Conservation (phyloP, 2,329 filamentous ascomycete genomes). For the Fusarium pseudograminearum region DNA sequence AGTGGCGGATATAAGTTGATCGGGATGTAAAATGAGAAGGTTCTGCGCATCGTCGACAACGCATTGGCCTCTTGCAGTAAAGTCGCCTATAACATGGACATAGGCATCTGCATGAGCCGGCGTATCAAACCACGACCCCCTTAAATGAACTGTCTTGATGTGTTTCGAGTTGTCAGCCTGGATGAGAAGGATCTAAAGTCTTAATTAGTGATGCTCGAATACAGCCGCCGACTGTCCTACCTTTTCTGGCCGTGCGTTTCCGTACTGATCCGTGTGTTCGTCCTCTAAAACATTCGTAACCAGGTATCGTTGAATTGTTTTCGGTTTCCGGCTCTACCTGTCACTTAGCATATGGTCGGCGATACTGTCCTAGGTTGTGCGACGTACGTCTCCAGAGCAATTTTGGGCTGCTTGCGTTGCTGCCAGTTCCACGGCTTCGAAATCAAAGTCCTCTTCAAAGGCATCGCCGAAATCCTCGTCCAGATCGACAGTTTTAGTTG, state of each 20-base stretch:
- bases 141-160: constrained; percentile 77
- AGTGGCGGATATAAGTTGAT: constrained; percentile 94
- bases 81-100: constrained; percentile 87
- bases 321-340: constrained; percentile 74
- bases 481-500: constrained; percentile 13
- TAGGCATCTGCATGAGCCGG: constrained; percentile 79
- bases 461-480: constrained; percentile 55
- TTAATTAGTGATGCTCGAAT: constrained; percentile 31
- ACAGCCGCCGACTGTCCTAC: constrained; percentile 59
- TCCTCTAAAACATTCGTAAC: constrained; percentile 79
- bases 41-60: constrained; percentile 84
- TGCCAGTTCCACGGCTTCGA: constrained; percentile 79
- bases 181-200: constrained; percentile 78
- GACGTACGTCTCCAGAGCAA: constrained; percentile 55
- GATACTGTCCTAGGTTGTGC: constrained; percentile 41
- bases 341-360: constrained; percentile 69
- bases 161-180: constrained; percentile 79
- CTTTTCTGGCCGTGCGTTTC: constrained; percentile 75
- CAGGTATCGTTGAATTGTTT: constrained; percentile 87
- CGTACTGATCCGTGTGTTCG: constrained; percentile 73
- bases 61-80: constrained; percentile 77
- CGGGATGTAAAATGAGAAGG: constrained; percentile 91
- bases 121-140: constrained; percentile 89
- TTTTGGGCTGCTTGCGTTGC: constrained; percentile 74
- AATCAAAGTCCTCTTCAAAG: constrained; percentile 80